Conservation (phyloP, 148 eudicot species). For the Vaccinium vitisidaea region DNA sequence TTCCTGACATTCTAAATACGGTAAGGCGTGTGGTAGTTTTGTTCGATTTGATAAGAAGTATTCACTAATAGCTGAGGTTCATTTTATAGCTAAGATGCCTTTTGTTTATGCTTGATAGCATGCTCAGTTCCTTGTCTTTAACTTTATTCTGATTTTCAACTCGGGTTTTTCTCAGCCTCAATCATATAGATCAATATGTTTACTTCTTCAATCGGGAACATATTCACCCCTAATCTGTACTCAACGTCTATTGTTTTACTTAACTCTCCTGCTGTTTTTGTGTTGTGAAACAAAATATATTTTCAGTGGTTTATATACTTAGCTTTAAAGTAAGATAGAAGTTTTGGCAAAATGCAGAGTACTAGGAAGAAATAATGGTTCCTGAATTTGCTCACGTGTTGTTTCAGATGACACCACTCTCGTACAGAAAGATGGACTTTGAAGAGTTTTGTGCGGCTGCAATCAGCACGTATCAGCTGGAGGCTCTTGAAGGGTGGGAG, state of each 20-base stretch:
- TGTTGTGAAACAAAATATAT: background rate
- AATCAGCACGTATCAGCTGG: slow-evolving; percentile 61
- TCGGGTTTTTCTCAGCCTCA: background rate
- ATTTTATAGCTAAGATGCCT: background rate
- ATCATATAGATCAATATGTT: background rate
- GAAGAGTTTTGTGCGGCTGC: slow-evolving; percentile 76
- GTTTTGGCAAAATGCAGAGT: background rate
- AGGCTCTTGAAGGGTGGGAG: slow-evolving; percentile 60
- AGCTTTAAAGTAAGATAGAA: background rate
- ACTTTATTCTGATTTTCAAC: background rate
- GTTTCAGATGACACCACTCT: slow-evolving; percentile 60
- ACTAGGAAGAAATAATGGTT: background rate
- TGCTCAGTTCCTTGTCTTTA: background rate
- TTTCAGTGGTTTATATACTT: background rate
- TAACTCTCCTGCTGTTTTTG: background rate
- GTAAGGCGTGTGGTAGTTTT: slow-evolving; percentile 24
- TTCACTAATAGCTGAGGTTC: background rate
- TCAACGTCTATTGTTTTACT: background rate
- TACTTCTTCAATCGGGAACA: background rate
- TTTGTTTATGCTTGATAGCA: background rate
- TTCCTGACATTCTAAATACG: slow-evolving; percentile 54
- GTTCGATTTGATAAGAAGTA: background rate
- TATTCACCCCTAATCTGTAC: background rate
- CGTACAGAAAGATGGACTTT: slow-evolving; percentile 62
- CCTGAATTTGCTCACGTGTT: background rate